These are phyloP conservation scores for Pseudopithomyces maydicus DNA, from an alignment of 2,329 filamentous ascomycete genomes.

Conservation along the genomic window DNA sequence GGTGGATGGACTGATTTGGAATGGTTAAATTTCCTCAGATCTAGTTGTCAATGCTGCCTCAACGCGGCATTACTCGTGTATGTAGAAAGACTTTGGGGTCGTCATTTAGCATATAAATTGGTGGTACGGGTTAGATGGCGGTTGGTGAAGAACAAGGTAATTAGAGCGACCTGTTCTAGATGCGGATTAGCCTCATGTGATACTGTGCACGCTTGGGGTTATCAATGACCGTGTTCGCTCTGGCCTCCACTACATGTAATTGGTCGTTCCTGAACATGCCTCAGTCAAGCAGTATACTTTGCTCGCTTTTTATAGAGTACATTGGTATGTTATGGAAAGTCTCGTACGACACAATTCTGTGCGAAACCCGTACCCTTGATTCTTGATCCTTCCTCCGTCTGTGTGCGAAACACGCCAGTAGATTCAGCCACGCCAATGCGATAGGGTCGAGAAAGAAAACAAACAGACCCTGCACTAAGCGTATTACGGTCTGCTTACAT, in stretches of 20 bases:
- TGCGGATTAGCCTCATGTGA: background rate
- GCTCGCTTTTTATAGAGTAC: too few species aligned
- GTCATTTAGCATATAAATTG: too few species aligned
- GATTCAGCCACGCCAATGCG: background rate
- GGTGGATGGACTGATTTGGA: too few species aligned
- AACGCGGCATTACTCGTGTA: too few species aligned
- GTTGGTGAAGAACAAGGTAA: too few species aligned
- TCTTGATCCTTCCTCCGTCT: background rate
- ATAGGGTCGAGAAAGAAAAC: background rate
- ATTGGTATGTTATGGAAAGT: too few species aligned
- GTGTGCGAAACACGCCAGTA: background rate
- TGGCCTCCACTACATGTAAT: background rate
- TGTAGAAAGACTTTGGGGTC: too few species aligned
- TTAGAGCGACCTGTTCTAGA: too few species aligned
- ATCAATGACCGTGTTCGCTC: background rate
- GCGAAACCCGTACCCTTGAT: background rate
- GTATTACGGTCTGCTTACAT: slow-evolving; percentile 1
- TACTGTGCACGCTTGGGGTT: background rate
- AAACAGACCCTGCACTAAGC: background rate
- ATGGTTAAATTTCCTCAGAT: background rate
- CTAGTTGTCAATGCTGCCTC: background rate
- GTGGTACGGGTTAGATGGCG: too few species aligned
- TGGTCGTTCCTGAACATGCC: background rate
- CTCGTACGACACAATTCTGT: background rate
- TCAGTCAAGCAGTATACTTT: background rate